These are phyloP conservation scores for Trametes punicea DNA, from an alignment of 768 basidiomycete species.

Conservation along the genomic window DNA sequence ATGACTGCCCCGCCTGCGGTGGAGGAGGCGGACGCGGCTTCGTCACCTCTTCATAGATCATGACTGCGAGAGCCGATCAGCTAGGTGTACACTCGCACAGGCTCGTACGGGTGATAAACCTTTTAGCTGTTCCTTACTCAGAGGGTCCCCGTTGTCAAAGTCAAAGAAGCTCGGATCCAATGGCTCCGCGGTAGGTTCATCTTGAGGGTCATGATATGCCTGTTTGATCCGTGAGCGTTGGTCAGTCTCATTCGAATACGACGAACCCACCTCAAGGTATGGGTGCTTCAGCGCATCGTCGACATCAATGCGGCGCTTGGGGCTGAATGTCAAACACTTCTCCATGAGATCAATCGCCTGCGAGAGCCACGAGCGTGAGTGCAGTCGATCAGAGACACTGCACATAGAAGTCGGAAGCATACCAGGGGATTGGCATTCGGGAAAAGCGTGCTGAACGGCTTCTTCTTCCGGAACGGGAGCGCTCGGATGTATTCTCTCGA, in stretches of 20 bases:
- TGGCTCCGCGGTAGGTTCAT: conserved; percentile 80
- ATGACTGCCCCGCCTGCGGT: conserved; percentile 9
- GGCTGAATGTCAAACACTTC: conserved; percentile 80
- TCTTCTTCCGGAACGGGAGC: conserved; percentile 81
- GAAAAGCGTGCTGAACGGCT: conserved; percentile 65
- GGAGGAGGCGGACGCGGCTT: conserved; percentile 17
- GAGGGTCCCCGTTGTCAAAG: conserved; percentile 67
- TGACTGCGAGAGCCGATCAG: conserved; percentile 18
- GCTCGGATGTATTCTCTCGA: conserved; percentile 88
- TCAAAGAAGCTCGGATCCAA: conserved; percentile 80
- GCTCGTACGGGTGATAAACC: conserved; percentile 34
- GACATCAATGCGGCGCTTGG: conserved; percentile 84
- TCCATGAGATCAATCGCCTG: conserved; percentile 77
- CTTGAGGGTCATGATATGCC: conserved; percentile 87
- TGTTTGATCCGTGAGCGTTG: conserved; percentile 27
- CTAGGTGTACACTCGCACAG: background rate
- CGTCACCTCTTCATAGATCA: conserved; percentile 35
- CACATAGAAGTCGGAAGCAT: conserved; percentile 23
- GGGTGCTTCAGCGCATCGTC: conserved; percentile 87
- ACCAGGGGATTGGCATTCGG: conserved; percentile 71
- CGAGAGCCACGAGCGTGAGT: conserved; percentile 24
- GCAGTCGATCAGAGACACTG: background rate
- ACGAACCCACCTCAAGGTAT: conserved; percentile 62
- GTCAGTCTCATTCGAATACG: background rate
- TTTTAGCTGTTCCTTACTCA: conserved; percentile 69